phyloP scores from a whole-genome alignment of 2,329 filamentous ascomycete species.

The Ascochyta pisi region DNA sequence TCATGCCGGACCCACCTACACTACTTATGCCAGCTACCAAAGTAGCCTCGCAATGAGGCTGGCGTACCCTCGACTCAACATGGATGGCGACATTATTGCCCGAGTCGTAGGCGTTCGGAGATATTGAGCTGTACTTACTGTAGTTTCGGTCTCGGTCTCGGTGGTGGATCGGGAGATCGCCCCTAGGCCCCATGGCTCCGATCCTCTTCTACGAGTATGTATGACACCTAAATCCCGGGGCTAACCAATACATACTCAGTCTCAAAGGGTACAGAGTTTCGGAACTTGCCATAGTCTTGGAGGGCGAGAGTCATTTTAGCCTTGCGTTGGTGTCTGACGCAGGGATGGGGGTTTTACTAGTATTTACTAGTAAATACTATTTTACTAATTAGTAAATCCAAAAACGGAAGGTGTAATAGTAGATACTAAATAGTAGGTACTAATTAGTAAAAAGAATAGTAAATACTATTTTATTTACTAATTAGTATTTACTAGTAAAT shows the following conservation, averaged over 20 bases:
- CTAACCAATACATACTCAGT: neutral
- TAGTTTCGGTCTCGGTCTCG: neutral
- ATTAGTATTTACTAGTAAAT: too few relatives aligned
- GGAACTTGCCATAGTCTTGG: neutral
- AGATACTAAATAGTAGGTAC: too few relatives aligned
- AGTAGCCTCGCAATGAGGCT: neutral
- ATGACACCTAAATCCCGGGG: neutral
- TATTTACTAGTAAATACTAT: too few relatives aligned
- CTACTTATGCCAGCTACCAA: too few relatives aligned
- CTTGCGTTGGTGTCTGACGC: constrained; percentile 1
- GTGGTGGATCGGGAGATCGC: constrained; percentile 11
- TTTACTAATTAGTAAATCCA: too few relatives aligned
- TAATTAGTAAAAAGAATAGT: too few relatives aligned
- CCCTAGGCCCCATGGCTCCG: neutral
- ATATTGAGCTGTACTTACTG: neutral
- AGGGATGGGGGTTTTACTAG: too few relatives aligned
- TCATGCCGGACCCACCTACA: too few relatives aligned
- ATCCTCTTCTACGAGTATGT: neutral
- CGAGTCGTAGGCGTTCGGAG: neutral
- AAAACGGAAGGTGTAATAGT: too few relatives aligned
- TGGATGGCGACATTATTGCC: constrained; percentile 4
- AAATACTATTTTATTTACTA: too few relatives aligned
- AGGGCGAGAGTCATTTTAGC: constrained; percentile 10
- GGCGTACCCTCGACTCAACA: neutral
- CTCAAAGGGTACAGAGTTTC: neutral